Evolutionary conservation across 2,329 filamentous ascomycete genomes (phyloP).

Genomic region (Hymenoscyphus fructigenus): DNA sequence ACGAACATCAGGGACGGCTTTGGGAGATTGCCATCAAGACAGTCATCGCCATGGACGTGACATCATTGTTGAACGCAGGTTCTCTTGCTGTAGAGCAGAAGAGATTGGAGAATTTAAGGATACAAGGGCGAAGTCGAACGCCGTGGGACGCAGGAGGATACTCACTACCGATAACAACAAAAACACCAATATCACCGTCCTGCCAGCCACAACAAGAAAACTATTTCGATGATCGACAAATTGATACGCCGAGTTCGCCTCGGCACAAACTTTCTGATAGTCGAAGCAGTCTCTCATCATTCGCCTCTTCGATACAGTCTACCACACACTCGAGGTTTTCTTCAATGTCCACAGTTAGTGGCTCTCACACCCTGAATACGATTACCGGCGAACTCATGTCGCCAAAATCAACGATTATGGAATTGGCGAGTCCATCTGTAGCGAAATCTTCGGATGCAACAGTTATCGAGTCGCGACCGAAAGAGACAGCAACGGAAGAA

Average conservation of each 20-base stretch:
- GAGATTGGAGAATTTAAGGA: slow-evolving; percentile 19
- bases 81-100: slow-evolving; percentile 32
- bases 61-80: slow-evolving; percentile 35
- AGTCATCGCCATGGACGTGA: slow-evolving; percentile 36
- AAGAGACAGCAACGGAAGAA: slow-evolving; percentile 8
- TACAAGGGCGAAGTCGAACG: slow-evolving; percentile 32
- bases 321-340: slow-evolving; percentile 36
- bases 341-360: slow-evolving; percentile 35
- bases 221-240: slow-evolving; percentile 28
- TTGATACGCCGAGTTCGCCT: slow-evolving; percentile 26
- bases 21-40: not conserved
- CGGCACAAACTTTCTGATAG: slow-evolving; percentile 37
- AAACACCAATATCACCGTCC: slow-evolving; percentile 16
- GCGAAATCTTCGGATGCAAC: not conserved
- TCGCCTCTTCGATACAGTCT: slow-evolving; percentile 35
- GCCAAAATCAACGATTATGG: slow-evolving; percentile 15
- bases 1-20: not conserved
- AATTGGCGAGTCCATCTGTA: slow-evolving; percentile 6
- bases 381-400: slow-evolving; percentile 12
- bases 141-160: slow-evolving; percentile 40
- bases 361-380: slow-evolving; percentile 16
- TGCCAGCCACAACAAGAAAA: slow-evolving; percentile 13
- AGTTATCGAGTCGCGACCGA: slow-evolving; percentile 5
- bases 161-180: slow-evolving; percentile 34
- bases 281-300: slow-evolving; percentile 36